phyloP scores from a whole-genome alignment of 345 rosid genomes.

The Corchorus olitorius region DNA sequence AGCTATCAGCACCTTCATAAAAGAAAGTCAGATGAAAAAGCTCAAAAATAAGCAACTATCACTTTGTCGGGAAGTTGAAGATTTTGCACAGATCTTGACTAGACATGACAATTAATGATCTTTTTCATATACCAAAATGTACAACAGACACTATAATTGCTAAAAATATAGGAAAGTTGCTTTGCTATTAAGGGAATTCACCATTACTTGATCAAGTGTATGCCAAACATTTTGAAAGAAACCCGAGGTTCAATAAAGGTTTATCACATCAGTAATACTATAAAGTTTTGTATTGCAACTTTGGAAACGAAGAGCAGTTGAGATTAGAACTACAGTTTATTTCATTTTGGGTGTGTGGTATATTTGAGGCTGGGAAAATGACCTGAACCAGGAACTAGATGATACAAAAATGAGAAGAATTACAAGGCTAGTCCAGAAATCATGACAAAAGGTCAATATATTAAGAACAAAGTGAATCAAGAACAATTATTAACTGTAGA shows the following conservation, averaged over 20 bases:
- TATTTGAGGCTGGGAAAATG: background rate
- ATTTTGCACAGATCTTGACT: background rate
- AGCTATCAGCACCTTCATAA: conserved; percentile 22
- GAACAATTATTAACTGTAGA: background rate
- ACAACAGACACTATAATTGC: background rate
- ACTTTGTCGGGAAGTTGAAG: background rate
- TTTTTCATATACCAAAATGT: background rate
- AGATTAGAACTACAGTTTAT: background rate
- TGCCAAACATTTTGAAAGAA: background rate
- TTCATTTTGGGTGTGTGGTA: background rate
- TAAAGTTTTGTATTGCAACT: no score
- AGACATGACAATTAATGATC: background rate
- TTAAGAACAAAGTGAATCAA: background rate
- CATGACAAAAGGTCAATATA: background rate
- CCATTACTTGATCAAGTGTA: background rate
- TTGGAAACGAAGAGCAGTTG: background rate
- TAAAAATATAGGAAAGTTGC: conserved; percentile 1
- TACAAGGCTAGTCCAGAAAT: background rate
- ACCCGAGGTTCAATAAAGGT: background rate
- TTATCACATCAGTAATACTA: background rate
- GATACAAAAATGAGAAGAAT: background rate
- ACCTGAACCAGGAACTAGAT: conserved; percentile 2
- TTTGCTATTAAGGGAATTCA: background rate
- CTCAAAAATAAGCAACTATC: background rate
- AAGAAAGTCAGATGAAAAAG: conserved; percentile 7